phyloP scores from a whole-genome alignment of 106 monocot genomes.

The Acanthochlamys bracteata region DNA sequence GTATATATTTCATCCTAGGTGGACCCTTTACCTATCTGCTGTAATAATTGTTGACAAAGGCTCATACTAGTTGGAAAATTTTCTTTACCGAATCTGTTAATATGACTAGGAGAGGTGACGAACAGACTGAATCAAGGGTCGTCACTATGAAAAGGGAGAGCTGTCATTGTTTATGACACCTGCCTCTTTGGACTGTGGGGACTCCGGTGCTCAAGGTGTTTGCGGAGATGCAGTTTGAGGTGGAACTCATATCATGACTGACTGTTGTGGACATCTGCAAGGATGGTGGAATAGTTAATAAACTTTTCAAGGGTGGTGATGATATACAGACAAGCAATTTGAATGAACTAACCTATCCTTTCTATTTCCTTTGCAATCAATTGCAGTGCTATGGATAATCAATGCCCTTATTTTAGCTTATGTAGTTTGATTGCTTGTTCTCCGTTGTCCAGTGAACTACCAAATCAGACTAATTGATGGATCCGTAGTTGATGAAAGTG shows the following conservation, averaged over 20 bases:
- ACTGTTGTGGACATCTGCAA: slow-evolving; percentile 47
- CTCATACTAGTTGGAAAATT: too few species aligned
- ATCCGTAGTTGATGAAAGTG: slow-evolving; percentile 32
- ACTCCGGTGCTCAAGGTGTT: slow-evolving; percentile 10
- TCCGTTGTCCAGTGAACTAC: slow-evolving; percentile 38
- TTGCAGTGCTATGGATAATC: not conserved
- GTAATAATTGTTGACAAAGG: too few species aligned
- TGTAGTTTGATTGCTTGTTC: not conserved
- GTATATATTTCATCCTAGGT: too few species aligned
- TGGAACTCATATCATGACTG: slow-evolving; percentile 64
- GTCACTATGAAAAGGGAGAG: slow-evolving; percentile 70
- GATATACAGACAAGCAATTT: slow-evolving; percentile 36
- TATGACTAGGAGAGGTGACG: slow-evolving; percentile 27
- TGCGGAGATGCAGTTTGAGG: slow-evolving; percentile 39
- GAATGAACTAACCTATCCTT: slow-evolving; percentile 55
- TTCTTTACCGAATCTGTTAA: too few species aligned
- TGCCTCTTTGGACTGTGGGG: slow-evolving; percentile 13
- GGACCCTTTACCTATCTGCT: too few species aligned
- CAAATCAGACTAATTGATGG: slow-evolving; percentile 43
- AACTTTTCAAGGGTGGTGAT: slow-evolving; percentile 39
- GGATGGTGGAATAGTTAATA: slow-evolving; percentile 70
- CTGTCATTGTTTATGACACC: slow-evolving; percentile 50
- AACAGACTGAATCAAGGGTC: slow-evolving; percentile 43
- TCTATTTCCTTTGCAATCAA: not conserved
- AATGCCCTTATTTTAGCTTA: not conserved